Percentiles rank a stretch among this genome's conserved stretches.
phyloP scores from a whole-genome alignment of 176 grass and related monocot genomes.

The Avena sativa region DNA sequence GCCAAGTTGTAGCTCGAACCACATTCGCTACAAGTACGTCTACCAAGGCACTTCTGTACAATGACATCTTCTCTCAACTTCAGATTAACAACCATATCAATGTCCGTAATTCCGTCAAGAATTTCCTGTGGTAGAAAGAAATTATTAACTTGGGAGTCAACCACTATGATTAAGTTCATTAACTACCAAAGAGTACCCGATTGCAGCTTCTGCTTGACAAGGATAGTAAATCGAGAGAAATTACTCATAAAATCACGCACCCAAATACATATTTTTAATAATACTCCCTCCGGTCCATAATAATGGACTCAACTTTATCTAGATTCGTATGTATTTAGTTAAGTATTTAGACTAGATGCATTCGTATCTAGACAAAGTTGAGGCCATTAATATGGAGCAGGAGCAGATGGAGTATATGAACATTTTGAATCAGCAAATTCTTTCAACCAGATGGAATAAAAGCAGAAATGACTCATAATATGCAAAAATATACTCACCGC shows the following conservation, averaged over 20 bases:
- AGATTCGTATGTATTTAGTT: no score
- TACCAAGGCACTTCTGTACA: conserved; percentile 90
- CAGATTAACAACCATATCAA: conserved; percentile 97
- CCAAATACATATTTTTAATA: neutral
- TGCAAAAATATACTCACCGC: conserved; percentile 65
- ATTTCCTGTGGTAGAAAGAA: conserved; percentile 65
- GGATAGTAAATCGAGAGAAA: neutral
- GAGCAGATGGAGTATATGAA: no score
- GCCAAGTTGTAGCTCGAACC: conserved; percentile 88
- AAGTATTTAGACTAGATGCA: no score
- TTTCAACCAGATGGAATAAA: neutral
- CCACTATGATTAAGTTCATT: neutral
- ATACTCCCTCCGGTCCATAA: no score
- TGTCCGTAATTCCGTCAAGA: conserved; percentile 75
- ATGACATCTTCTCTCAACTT: conserved; percentile 95
- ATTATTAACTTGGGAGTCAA: neutral
- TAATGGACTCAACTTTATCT: no score
- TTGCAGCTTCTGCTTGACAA: neutral
- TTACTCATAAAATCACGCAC: neutral
- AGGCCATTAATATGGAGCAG: no score
- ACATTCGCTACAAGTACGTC: conserved; percentile 87
- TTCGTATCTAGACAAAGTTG: no score
- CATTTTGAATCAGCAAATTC: neutral
- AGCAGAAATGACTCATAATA: neutral
- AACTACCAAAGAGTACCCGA: neutral